Percentiles rank a stretch among this genome's conserved stretches.
Evolutionary conservation across 768 basidiomycete species (phyloP).

Genomic region (Tulasnella sp.): DNA sequence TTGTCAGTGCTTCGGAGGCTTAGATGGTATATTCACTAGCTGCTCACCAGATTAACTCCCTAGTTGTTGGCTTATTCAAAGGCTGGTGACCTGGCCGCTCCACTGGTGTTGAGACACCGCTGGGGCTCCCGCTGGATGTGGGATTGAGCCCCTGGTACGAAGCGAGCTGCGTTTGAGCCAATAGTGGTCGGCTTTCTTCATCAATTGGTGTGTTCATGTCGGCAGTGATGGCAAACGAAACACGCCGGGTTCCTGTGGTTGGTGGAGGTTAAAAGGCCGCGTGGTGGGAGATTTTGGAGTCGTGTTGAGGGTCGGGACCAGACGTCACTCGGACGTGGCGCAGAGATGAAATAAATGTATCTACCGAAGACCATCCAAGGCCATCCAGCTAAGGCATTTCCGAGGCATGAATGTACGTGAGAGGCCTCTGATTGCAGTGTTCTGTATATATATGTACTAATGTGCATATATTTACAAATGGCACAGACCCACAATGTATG

Average conservation of each 20-base stretch:
- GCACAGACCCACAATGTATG: background rate
- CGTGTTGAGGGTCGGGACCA: background rate
- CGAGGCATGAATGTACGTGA: background rate
- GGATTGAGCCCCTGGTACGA: background rate
- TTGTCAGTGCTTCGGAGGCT: background rate
- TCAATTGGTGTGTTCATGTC: background rate
- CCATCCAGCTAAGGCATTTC: background rate
- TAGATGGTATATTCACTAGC: background rate
- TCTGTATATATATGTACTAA: background rate
- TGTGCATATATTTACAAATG: constrained; percentile 4
- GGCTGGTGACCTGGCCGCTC: background rate
- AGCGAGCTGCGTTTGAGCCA: background rate
- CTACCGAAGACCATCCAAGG: background rate
- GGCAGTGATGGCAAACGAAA: background rate
- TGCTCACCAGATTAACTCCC: background rate
- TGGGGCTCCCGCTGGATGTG: background rate
- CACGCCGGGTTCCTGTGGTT: background rate
- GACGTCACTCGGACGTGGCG: background rate
- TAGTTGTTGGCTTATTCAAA: background rate
- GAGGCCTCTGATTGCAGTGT: constrained; percentile 1
- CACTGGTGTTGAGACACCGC: background rate
- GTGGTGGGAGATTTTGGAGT: background rate
- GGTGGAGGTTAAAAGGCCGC: background rate
- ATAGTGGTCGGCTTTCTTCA: background rate
- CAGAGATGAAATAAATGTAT: background rate